Conservation (phyloP, 306 rosid genomes). For the Quercus variabilis region DNA sequence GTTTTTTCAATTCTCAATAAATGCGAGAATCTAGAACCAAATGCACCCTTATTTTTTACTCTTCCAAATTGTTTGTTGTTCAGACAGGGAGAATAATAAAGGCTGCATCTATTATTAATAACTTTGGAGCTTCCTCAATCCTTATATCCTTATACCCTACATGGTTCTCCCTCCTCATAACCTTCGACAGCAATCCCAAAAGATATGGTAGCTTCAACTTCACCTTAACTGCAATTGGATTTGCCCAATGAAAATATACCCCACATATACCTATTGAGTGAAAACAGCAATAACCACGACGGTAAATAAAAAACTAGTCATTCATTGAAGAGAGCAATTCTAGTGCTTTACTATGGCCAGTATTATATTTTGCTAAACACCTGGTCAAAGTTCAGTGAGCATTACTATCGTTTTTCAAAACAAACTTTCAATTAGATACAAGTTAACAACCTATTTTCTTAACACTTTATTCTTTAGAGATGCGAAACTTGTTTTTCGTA, state of each 20-base stretch:
- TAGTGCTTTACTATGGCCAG: background rate
- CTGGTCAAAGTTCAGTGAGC: background rate
- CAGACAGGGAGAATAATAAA: background rate
- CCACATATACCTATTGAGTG: background rate
- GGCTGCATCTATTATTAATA: background rate
- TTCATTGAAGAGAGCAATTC: too few relatives aligned
- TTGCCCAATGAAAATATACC: background rate
- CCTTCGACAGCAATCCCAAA: background rate
- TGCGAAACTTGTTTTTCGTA: constrained; percentile 63
- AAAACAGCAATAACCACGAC: background rate
- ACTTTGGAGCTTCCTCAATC: too few relatives aligned
- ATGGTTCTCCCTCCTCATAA: too few relatives aligned
- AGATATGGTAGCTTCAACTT: background rate
- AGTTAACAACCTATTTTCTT: background rate
- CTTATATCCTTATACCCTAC: too few relatives aligned
- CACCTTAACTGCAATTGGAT: background rate
- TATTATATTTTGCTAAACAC: background rate
- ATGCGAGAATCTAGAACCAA: background rate
- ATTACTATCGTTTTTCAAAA: background rate
- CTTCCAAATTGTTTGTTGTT: background rate
- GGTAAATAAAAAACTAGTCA: background rate
- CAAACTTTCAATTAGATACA: background rate
- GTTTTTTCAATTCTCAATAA: background rate
- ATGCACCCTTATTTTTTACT: background rate
- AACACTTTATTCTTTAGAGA: background rate